Evolutionary conservation across 164 flowering plant species (phyloP), one percentile per base, ranked within the genome.

Genomic region (Annona cherimola): DNA sequence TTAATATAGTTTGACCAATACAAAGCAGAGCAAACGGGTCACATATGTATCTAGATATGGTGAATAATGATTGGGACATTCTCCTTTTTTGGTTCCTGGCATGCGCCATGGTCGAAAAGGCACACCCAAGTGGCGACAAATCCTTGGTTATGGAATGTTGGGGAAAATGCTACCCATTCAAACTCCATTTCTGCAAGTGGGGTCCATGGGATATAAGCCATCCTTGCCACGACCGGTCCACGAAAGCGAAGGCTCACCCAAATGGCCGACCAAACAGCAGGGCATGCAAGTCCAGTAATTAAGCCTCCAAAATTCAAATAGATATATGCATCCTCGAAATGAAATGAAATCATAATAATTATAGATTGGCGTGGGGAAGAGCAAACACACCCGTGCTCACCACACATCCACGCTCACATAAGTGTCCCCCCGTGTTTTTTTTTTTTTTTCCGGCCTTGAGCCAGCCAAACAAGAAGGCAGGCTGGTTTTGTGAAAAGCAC

Each of bases 371-470:
- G 76, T 71, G 82, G 83, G 78, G 79, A 82, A 71, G 80, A 79
- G 81, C 70, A 74, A 74, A 80, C 80, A 85, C 86, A 73, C 86
- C 80, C 92, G 87, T 85, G 89, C 86, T 83, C 76, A 80, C 76
- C 77, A 74, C 61, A 78, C 77, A 73, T 66, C 71, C 86, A 83
- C 82, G 87, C 85, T 77, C 69, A 65, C 69, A 19, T 59, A 14
- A 26, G 40, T 42, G 55, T 6, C 5, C 35, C 35, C 1, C 35
- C 35, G 35, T 26, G 35, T 26, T 26, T 26, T 26, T 26, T 26
- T 26, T 26, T 26, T 26, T 26, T 26, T 26, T 26, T 26, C 14
- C 6, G 16, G 8, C 16, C 59, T 64, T 64, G 14, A 64, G 14
- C 6, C 11, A 42, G 11, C 14, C 41, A 61, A 64, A 73, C 67